Evolutionary conservation across 306 rosid species (phyloP).

Genomic region (Adenanthera pavonina): DNA sequence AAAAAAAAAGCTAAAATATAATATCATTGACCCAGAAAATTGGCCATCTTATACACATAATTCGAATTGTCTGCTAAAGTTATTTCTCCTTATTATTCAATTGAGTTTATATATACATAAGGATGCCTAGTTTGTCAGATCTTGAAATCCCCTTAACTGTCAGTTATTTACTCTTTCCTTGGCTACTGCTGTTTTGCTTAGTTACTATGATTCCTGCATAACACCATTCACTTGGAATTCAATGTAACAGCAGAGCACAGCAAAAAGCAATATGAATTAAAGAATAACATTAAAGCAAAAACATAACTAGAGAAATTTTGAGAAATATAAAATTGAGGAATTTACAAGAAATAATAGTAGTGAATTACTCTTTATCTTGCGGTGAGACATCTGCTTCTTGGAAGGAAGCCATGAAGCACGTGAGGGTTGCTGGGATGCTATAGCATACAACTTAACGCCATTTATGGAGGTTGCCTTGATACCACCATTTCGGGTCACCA

Average conservation of each 20-base stretch:
- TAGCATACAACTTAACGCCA: slow-evolving; percentile 75
- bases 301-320: neutral
- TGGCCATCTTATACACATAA: neutral
- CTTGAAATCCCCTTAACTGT: neutral
- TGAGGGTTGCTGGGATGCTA: slow-evolving; percentile 86
- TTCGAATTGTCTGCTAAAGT: neutral
- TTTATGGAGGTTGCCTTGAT: slow-evolving; percentile 74
- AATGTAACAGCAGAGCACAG: neutral
- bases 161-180: neutral
- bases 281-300: neutral
- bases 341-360: neutral
- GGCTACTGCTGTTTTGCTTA: neutral
- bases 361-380: slow-evolving; percentile 59
- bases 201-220: neutral
- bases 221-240: neutral
- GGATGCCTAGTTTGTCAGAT: neutral
- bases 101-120: neutral
- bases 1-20: neutral
- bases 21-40: neutral
- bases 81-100: neutral
- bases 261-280: neutral
- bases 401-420: slow-evolving; percentile 71
- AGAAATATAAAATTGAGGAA: neutral
- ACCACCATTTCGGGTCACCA: slow-evolving; percentile 74
- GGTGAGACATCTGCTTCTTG: slow-evolving; percentile 71